phyloP scores from a whole-genome alignment of 805 yeast species.

The Cyberlindnera mrakii region DNA sequence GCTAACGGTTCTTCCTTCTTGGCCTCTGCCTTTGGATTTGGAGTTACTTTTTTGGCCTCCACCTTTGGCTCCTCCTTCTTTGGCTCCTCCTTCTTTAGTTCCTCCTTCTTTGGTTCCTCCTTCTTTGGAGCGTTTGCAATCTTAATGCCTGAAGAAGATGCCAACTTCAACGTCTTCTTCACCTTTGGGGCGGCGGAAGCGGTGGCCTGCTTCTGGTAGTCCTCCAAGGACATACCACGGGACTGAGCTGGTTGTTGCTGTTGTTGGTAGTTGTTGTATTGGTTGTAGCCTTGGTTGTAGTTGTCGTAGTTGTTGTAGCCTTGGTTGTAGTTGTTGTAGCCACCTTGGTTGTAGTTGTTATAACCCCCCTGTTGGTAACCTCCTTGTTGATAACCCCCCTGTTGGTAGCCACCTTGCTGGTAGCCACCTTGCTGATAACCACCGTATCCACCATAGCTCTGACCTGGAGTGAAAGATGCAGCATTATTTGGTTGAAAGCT shows the following conservation, averaged over 20 bases:
- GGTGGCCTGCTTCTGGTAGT: slow-evolving; percentile 59
- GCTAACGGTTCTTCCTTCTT: slow-evolving; percentile 23
- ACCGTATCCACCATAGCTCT: slow-evolving; percentile 24
- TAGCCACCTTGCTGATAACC: slow-evolving; percentile 16
- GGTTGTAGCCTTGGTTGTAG: slow-evolving; percentile 13
- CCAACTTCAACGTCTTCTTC: slow-evolving; percentile 63
- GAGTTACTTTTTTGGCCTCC: slow-evolving; percentile 7
- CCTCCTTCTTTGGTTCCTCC: slow-evolving; percentile 26
- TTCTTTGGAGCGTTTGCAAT: slow-evolving; percentile 45
- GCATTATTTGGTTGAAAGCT: slow-evolving; percentile 41
- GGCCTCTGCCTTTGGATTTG: slow-evolving; percentile 22
- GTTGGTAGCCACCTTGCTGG: slow-evolving; percentile 19
- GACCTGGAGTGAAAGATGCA: slow-evolving; percentile 34
- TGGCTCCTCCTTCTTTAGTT: slow-evolving; percentile 21
- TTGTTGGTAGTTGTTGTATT: slow-evolving; percentile 24
- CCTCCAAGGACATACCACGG: slow-evolving; percentile 73
- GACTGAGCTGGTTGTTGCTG: slow-evolving; percentile 25
- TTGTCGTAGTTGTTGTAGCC: slow-evolving; percentile 13
- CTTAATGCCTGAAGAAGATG: slow-evolving; percentile 60
- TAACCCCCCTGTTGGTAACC: slow-evolving; percentile 1
- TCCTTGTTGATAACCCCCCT: slow-evolving; percentile 7
- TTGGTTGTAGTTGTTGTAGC: slow-evolving; percentile 15
- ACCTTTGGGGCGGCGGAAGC: slow-evolving; percentile 25
- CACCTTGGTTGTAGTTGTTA: slow-evolving; percentile 11
- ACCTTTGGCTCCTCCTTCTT: slow-evolving; percentile 20